Percentiles rank a stretch among this genome's conserved stretches.
phyloP scores from a whole-genome alignment of 371 early-diverging fungal species.

The Zancudomyces culisetae region DNA sequence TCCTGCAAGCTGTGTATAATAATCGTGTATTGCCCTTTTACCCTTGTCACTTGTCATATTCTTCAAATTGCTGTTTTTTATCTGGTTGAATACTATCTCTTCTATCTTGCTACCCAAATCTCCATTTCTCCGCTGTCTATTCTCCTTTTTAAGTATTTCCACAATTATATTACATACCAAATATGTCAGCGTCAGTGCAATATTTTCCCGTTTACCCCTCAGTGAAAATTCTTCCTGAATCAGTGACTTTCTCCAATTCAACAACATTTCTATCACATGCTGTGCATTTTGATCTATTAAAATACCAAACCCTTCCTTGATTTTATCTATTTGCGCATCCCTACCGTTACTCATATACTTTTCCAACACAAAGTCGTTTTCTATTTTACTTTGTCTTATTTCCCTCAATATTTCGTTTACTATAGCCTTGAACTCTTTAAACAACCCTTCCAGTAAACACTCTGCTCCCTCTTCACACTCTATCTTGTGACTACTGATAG shows the following conservation, averaged over 20 bases:
- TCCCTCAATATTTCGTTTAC: slow-evolving; percentile 16
- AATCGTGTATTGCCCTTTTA: slow-evolving; percentile 64
- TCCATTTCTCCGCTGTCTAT: slow-evolving; percentile 49
- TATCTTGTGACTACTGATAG: not conserved
- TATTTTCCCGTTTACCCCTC: slow-evolving; percentile 5
- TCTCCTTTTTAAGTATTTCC: slow-evolving; percentile 57
- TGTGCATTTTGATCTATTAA: slow-evolving; percentile 67
- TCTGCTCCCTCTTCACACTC: not conserved
- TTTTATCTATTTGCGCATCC: slow-evolving; percentile 60
- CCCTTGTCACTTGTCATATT: slow-evolving; percentile 55
- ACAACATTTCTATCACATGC: slow-evolving; percentile 72
- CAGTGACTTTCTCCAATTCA: slow-evolving; percentile 73
- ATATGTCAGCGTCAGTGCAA: slow-evolving; percentile 63
- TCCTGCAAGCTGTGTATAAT: slow-evolving; percentile 76
- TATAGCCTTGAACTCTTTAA: slow-evolving; percentile 21
- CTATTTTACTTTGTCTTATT: slow-evolving; percentile 17
- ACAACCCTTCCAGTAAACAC: slow-evolving; percentile 4
- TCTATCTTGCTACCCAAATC: slow-evolving; percentile 79
- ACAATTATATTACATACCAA: slow-evolving; percentile 72
- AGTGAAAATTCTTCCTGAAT: slow-evolving; percentile 49
- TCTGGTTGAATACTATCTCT: slow-evolving; percentile 76
- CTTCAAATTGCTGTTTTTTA: slow-evolving; percentile 66
- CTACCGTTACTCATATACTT: slow-evolving; percentile 41
- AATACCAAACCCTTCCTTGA: slow-evolving; percentile 57
- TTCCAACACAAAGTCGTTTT: slow-evolving; percentile 45